Percentiles rank a stretch among this genome's conserved stretches.
Evolutionary conservation across 2,329 filamentous ascomycete genomes (phyloP).

Genomic region (Aspergillus pseudoviridinutans): DNA sequence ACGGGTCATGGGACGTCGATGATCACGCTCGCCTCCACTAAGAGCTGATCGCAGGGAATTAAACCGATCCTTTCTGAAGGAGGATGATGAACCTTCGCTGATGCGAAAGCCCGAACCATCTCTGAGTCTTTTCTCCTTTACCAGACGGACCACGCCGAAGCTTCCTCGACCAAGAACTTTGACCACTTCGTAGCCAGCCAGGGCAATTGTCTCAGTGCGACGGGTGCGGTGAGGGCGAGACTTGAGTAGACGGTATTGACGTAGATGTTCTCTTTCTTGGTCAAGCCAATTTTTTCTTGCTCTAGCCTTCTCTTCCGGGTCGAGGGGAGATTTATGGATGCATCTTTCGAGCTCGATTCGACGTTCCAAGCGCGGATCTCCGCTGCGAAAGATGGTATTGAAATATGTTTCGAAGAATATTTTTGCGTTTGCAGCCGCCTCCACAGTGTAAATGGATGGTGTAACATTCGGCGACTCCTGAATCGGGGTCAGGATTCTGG

Average conservation of each 20-base stretch:
- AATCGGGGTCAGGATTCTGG: conserved; percentile 5
- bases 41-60: conserved; percentile 18
- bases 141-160: conserved; percentile 86
- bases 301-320: conserved; percentile 52
- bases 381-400: conserved; percentile 60
- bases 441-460: conserved; percentile 58
- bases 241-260: conserved; percentile 68
- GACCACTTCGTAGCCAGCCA: conserved; percentile 71
- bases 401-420: conserved; percentile 83
- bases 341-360: conserved; percentile 60
- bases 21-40: conserved; percentile 21
- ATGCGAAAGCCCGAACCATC: background rate
- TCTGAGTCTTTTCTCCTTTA: conserved; percentile 58
- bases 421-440: conserved; percentile 75
- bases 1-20: conserved; percentile 27
- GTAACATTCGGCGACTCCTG: conserved; percentile 10
- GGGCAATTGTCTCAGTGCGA: conserved; percentile 48
- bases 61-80: conserved; percentile 11
- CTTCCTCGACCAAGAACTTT: conserved; percentile 88
- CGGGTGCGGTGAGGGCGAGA: conserved; percentile 48
- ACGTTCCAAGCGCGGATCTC: conserved; percentile 59
- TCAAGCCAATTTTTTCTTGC: conserved; percentile 57
- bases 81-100: background rate
- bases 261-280: conserved; percentile 70
- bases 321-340: conserved; percentile 56